A percentile compares a stretch with the other conserved stretches of the same genome.
phyloP scores from a whole-genome alignment of 2,329 filamentous ascomycete genomes.

The Aspergillus brunneoviolaceus region DNA sequence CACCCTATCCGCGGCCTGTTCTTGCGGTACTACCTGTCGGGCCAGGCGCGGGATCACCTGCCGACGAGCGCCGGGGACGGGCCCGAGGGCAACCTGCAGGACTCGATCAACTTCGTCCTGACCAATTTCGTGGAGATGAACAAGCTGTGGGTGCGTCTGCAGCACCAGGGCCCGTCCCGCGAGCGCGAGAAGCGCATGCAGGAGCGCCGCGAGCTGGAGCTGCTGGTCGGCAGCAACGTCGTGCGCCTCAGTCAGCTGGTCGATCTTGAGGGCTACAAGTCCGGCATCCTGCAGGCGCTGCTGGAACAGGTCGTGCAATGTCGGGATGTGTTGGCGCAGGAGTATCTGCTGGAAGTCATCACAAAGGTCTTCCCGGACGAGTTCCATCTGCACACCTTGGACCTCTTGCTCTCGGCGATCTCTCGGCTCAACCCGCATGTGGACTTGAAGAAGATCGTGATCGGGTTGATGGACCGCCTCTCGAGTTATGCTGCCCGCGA shows the following conservation, averaged over 20 bases:
- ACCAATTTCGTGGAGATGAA: constrained; percentile 99
- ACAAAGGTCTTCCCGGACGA: constrained; percentile 99
- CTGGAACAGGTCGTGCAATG: constrained; percentile 98
- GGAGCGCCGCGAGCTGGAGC: constrained; percentile 90
- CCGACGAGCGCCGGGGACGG: constrained; percentile 82
- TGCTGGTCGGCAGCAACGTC: constrained; percentile 94
- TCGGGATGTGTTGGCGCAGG: constrained; percentile 91
- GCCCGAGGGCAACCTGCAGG: constrained; percentile 90
- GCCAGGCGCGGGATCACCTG: constrained; percentile 86
- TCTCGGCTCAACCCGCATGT: constrained; percentile 92
- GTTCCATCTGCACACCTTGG: constrained; percentile 93
- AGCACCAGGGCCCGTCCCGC: constrained; percentile 94
- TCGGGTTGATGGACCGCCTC: constrained; percentile 93
- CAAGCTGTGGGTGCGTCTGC: constrained; percentile 95
- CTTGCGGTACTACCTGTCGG: constrained; percentile 91
- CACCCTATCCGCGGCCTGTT: constrained; percentile 95
- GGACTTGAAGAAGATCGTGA: constrained; percentile 96
- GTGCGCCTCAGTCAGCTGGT: constrained; percentile 93
- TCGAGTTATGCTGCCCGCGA: constrained; percentile 94
- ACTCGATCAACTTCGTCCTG: constrained; percentile 96
- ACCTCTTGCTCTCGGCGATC: constrained; percentile 91
- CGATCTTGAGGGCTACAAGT: constrained; percentile 91
- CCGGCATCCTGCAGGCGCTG: constrained; percentile 80
- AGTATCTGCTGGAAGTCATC: constrained; percentile 96
- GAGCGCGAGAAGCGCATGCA: constrained; percentile 91